phyloP scores from a whole-genome alignment of 768 basidiomycete species.

The Cytidiella melzeri region DNA sequence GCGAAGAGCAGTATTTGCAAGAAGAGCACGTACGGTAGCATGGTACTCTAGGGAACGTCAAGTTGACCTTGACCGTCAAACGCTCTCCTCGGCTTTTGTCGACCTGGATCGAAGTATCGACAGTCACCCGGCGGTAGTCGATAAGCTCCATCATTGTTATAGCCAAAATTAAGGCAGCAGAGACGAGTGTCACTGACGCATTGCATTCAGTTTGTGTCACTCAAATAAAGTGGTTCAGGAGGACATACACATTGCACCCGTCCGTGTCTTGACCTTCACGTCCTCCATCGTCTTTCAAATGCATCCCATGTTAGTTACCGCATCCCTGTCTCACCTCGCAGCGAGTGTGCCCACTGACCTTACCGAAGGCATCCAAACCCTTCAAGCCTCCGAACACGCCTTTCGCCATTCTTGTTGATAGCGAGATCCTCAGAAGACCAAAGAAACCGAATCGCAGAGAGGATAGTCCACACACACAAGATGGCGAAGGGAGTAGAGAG shows the following conservation, averaged over 20 bases:
- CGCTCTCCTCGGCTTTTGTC: conserved; percentile 95
- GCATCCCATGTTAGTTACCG: not conserved
- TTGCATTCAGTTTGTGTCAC: conserved; percentile 7
- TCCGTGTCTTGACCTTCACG: conserved; percentile 97
- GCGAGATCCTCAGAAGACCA: conserved; percentile 3
- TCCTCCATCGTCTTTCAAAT: conserved; percentile 88
- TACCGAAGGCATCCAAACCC: conserved; percentile 98
- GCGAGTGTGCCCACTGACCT: conserved; percentile 66
- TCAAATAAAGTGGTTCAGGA: not conserved
- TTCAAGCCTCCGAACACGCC: conserved; percentile 72
- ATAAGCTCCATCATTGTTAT: conserved; percentile 93
- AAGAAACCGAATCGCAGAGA: conserved; percentile 13
- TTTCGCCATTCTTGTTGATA: conserved; percentile 56
- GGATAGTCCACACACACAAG: conserved; percentile 14
- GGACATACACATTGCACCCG: conserved; percentile 71
- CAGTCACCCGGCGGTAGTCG: conserved; percentile 82
- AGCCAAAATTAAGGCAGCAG: conserved; percentile 86
- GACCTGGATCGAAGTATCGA: conserved; percentile 90
- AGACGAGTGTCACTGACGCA: conserved; percentile 77
- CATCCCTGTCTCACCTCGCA: not conserved
- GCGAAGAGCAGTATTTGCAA: conserved; percentile 26
- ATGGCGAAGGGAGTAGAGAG: conserved; percentile 9
- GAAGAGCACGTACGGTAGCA: conserved; percentile 65
- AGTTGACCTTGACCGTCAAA: conserved; percentile 82
- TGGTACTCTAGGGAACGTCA: conserved; percentile 95